Evolutionary conservation across 805 yeast genomes (phyloP), one percentile per base, ranked within the genome.

Genomic region (Wickerhamiella sergipiensis): DNA sequence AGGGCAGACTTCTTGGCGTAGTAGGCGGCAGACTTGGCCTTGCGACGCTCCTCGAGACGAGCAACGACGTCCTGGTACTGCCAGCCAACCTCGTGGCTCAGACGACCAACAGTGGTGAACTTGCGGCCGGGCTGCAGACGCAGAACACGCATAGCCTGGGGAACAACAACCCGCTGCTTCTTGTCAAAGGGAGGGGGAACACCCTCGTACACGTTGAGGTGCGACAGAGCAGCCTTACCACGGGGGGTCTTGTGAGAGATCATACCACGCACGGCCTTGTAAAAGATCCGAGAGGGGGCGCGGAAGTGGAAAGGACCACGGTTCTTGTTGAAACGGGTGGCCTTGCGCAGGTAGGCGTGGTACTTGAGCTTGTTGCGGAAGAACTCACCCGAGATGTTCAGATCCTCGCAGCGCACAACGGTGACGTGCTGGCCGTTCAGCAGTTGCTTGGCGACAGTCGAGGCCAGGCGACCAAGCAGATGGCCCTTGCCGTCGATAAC

Each of bases 241-340:
- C 97, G 92, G 67, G 97, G 92, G 65, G 98, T 92, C 88, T 92
- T 92, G 89, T 92, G 97, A 73, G 96, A 79, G 69, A 92, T 78
- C 99, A 92, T 92, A 79, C 99, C 99, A 74, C 95, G 85, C 73
- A 92, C 76, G 70, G 99, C 97, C 85, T 92, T 92, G 94, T 89
- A 89, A 78, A 92, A 88, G 77, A 92, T 90, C 79, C 97, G 88
- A 60, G 97, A 89, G 75, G 99, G 99, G 60, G 99, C 99, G 79
- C 97, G 92, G 95, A 92, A 92, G 76, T 92, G 99, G 97, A 90
- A 92, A 71, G 97, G 97, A 80, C 98, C 99, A 75, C 88, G 84
- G 70, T 80, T 83, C 80, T 88, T 88, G 95, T 92, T 92, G 89
- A 75, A 92, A 79, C 95, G 85, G 72, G 98, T 89, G 68, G 94